Evolutionary conservation across 2,329 filamentous ascomycete species (phyloP).

Genomic region (Pezicula neosporulosa): DNA sequence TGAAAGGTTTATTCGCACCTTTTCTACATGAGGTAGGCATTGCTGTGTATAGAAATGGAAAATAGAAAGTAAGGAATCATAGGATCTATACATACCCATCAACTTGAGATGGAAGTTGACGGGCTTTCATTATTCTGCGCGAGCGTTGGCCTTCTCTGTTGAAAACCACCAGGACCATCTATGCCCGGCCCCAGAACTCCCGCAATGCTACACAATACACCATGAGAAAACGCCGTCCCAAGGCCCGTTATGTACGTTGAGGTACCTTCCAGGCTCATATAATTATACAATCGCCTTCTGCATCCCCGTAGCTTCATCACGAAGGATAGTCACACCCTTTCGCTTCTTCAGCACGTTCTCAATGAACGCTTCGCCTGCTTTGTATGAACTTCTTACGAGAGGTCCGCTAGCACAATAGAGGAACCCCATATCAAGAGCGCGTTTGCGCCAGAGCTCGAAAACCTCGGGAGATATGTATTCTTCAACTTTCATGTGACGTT

Average conservation of each 20-base stretch:
- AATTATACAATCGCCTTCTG: slow-evolving; percentile 24
- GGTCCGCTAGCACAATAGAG: slow-evolving; percentile 94
- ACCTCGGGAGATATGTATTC: slow-evolving; percentile 89
- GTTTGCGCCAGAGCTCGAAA: slow-evolving; percentile 88
- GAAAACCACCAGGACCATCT: too few species aligned
- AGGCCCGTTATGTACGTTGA: slow-evolving; percentile 2
- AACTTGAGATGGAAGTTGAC: too few species aligned
- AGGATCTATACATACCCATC: too few species aligned
- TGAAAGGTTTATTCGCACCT: too few species aligned
- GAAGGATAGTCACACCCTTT: slow-evolving; percentile 21
- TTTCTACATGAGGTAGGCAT: too few species aligned
- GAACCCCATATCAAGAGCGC: slow-evolving; percentile 92
- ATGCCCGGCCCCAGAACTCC: too few species aligned
- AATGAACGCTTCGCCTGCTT: slow-evolving; percentile 97
- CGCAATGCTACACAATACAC: too few species aligned
- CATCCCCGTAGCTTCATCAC: slow-evolving; percentile 22
- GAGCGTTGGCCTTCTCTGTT: too few species aligned
- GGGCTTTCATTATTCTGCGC: too few species aligned
- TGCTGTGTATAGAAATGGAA: too few species aligned
- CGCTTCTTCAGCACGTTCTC: slow-evolving; percentile 76
- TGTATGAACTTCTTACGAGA: slow-evolving; percentile 91
- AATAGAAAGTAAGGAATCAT: too few species aligned
- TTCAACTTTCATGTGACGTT: slow-evolving; percentile 94
- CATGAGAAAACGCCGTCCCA: too few species aligned
- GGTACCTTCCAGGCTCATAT: not conserved